Conservation (phyloP, 345 rosid species). For the Brassica napus region Da-Ae NC_063442.1:1752501-1753000, state of each 20-base stretch:
- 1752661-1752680: no score
- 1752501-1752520: not conserved
- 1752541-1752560: not conserved
- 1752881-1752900: constrained; percentile 7
- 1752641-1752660: not conserved
- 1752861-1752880: not conserved
- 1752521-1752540: not conserved
- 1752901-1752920: not conserved
- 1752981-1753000: not conserved
- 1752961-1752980: not conserved
- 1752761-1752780: not conserved
- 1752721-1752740: not conserved
- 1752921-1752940: constrained; percentile 30
- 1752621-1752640: not conserved
- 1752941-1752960: not conserved
- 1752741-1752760: not conserved
- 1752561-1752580: not conserved
- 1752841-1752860: not conserved
- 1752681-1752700: no score
- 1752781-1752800: not conserved
- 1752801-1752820: not conserved
- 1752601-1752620: not conserved
- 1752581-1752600: not conserved
- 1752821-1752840: not conserved
- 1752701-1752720: no score